A percentile compares a stretch with the other conserved stretches of the same genome.
phyloP scores from a whole-genome alignment of 148 eudicot genomes.

The Heliosperma pusillum region DNA sequence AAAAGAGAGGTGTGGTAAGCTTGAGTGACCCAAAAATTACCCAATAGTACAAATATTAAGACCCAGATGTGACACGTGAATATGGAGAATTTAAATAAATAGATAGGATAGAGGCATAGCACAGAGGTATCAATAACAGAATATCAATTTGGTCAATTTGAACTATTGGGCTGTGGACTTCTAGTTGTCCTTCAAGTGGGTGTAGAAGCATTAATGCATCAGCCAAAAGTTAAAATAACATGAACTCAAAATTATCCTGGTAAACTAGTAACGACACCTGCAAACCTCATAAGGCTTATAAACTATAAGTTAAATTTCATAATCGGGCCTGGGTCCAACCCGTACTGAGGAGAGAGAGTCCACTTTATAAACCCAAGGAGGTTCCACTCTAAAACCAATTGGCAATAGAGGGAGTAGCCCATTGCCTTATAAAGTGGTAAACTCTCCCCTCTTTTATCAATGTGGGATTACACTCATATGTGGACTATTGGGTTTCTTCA shows the following conservation, averaged over 20 bases:
- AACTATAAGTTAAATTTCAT: too few relatives aligned
- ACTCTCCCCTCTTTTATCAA: too few relatives aligned
- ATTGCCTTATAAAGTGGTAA: too few relatives aligned
- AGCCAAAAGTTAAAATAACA: neutral
- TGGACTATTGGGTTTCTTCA: too few relatives aligned
- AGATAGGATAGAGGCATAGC: too few relatives aligned
- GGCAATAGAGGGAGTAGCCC: too few relatives aligned
- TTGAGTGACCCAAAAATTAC: neutral
- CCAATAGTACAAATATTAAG: neutral
- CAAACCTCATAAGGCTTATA: neutral
- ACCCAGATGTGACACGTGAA: neutral
- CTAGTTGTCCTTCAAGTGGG: neutral
- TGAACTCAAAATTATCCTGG: neutral
- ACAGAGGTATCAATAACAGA: neutral
- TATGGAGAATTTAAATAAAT: neutral
- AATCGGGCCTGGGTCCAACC: too few relatives aligned
- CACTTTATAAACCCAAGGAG: too few relatives aligned
- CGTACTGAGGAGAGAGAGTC: too few relatives aligned
- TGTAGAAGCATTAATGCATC: neutral
- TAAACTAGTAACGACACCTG: neutral
- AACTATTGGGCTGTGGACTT: neutral
- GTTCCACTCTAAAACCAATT: too few relatives aligned
- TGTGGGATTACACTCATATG: too few relatives aligned
- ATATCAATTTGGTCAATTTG: neutral
- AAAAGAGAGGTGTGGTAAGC: neutral